Conservation (phyloP, 78 protist species). For the Isochrysis galbana region DNA sequence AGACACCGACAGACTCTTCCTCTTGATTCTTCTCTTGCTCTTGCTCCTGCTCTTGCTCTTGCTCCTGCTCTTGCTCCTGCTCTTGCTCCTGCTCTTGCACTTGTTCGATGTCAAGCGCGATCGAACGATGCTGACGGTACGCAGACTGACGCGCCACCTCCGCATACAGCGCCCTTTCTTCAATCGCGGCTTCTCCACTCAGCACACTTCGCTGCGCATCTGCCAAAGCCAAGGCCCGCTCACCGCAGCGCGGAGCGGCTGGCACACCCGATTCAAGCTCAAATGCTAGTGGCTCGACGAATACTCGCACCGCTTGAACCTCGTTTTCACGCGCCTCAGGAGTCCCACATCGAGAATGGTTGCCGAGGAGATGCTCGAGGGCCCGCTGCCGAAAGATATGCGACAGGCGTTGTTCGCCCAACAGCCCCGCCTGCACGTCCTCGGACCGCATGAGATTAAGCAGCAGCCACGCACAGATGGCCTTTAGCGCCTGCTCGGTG, state of each 20-base stretch:
- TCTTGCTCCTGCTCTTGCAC: slow-evolving; percentile 45
- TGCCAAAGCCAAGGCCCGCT: background rate
- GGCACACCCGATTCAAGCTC: background rate
- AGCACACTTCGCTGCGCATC: background rate
- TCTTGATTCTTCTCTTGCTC: slow-evolving; percentile 61
- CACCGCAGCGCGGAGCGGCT: background rate
- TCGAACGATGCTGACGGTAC: background rate
- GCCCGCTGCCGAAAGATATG: slow-evolving; percentile 32
- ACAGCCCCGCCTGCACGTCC: slow-evolving; percentile 49
- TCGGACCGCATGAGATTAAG: slow-evolving; percentile 64
- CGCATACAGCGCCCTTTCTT: background rate
- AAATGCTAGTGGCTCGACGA: background rate
- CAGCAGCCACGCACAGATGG: slow-evolving; percentile 63
- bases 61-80: slow-evolving; percentile 52
- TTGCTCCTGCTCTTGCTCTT: slow-evolving; percentile 55
- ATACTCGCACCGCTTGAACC: background rate
- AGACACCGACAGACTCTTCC: slow-evolving; percentile 52
- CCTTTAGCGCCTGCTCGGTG: slow-evolving; percentile 20
- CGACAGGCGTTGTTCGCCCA: slow-evolving; percentile 12
- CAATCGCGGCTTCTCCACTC: background rate
- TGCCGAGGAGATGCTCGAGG: background rate
- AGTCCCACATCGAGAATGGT: background rate
- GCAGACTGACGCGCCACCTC: background rate
- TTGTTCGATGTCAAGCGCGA: slow-evolving; percentile 1
- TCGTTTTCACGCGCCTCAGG: background rate